Percentiles rank a stretch among this genome's conserved stretches.
These are phyloP conservation scores for Tuber microsphaerosporum DNA, from an alignment of 495 filamentous ascomycete genomes.

Conservation along the genomic window DNA sequence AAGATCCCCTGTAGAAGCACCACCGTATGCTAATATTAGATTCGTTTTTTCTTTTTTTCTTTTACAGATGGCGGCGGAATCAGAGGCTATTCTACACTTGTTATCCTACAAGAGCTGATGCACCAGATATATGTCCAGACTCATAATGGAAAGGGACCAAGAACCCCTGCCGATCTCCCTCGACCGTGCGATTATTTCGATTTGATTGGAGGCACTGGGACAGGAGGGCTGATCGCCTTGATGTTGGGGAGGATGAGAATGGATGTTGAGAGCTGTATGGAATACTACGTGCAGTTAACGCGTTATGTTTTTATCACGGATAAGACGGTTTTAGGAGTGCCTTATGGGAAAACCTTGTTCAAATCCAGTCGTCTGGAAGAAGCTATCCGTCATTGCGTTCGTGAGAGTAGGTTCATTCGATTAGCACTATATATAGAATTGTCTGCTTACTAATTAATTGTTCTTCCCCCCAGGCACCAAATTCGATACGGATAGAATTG, in stretches of 20 bases:
- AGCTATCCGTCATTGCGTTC: slow-evolving; percentile 81
- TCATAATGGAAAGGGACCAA: slow-evolving; percentile 46
- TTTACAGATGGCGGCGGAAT: slow-evolving; percentile 84
- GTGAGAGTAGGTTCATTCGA: slow-evolving; percentile 46
- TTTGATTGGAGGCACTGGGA: slow-evolving; percentile 82
- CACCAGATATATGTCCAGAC: slow-evolving; percentile 68
- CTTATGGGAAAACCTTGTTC: slow-evolving; percentile 86
- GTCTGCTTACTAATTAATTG: slow-evolving; percentile 13
- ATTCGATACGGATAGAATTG: slow-evolving; percentile 22
- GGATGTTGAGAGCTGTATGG: slow-evolving; percentile 90
- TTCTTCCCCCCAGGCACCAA: slow-evolving; percentile 21
- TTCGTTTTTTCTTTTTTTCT: not conserved
- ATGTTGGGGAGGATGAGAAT: slow-evolving; percentile 91
- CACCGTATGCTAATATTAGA: slow-evolving; percentile 6
- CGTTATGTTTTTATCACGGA: slow-evolving; percentile 93
- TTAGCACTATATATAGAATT: not conserved
- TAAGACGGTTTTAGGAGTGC: slow-evolving; percentile 92
- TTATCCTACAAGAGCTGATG: slow-evolving; percentile 64
- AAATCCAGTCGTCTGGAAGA: slow-evolving; percentile 94
- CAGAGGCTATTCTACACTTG: slow-evolving; percentile 81
- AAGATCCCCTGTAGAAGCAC: not conserved
- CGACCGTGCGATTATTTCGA: slow-evolving; percentile 99
- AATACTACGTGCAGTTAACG: slow-evolving; percentile 90
- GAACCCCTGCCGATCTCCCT: slow-evolving; percentile 77
- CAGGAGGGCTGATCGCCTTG: slow-evolving; percentile 87